Evolutionary conservation across 2,329 filamentous ascomycete species (phyloP).

Genomic region (Sarocladium brachiariae): DNA sequence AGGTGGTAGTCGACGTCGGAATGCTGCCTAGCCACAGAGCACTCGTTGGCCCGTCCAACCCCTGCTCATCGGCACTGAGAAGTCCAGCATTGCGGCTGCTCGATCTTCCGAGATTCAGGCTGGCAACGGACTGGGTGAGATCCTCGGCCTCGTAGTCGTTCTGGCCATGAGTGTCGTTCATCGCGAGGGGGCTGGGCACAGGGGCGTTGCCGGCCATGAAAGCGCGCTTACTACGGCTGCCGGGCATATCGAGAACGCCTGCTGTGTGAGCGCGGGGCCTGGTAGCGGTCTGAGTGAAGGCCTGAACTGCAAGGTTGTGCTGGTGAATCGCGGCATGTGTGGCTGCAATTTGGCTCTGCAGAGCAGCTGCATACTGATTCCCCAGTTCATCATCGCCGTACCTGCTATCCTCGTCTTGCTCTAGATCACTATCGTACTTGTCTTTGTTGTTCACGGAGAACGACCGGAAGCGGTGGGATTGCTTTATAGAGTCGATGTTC

Average conservation of each 20-base stretch:
- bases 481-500: constrained; percentile 68
- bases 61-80: constrained; percentile 68
- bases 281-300: constrained; percentile 66
- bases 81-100: constrained; percentile 61
- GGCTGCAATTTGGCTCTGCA: constrained; percentile 54
- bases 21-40: constrained; percentile 97
- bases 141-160: constrained; percentile 76
- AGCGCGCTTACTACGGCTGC: constrained; percentile 57
- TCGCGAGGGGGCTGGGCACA: constrained; percentile 68
- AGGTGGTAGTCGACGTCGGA: constrained; percentile 91
- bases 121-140: constrained; percentile 74
- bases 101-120: constrained; percentile 63
- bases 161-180: constrained; percentile 65
- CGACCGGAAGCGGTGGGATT: constrained; percentile 83
- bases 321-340: constrained; percentile 71
- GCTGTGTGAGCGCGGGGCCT: constrained; percentile 87
- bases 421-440: constrained; percentile 86
- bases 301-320: constrained; percentile 89
- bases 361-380: constrained; percentile 35
- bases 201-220: constrained; percentile 67
- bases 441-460: constrained; percentile 99
- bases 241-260: constrained; percentile 77
- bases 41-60: constrained; percentile 81
- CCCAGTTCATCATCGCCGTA: neutral
- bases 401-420: constrained; percentile 45